A percentile compares a stretch with the other conserved stretches of the same genome.
Conservation (phyloP, 2,329 filamentous ascomycete genomes). For the Acrocalymma vagum region DNA sequence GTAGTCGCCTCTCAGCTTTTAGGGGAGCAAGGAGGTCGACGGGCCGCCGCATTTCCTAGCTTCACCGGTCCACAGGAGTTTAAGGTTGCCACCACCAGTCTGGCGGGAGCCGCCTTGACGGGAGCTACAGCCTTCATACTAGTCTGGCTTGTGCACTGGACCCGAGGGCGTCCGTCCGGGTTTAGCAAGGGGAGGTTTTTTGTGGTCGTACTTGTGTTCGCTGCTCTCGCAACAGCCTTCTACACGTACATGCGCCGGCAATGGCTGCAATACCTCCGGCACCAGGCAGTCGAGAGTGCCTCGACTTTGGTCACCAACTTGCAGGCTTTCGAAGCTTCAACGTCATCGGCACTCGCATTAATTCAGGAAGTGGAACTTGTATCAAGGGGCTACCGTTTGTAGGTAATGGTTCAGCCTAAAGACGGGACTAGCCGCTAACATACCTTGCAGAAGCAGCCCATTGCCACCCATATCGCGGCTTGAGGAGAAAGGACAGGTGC, state of each 20-base stretch:
- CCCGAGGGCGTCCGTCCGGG: constrained; percentile 61
- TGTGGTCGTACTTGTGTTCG: constrained; percentile 59
- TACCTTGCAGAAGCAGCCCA: constrained; percentile 75
- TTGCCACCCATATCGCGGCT: constrained; percentile 91
- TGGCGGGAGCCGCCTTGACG: constrained; percentile 72
- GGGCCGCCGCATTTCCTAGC: constrained; percentile 38
- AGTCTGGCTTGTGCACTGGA: constrained; percentile 77
- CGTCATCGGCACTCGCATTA: constrained; percentile 77
- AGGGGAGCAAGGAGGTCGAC: constrained; percentile 63
- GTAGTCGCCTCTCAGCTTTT: constrained; percentile 92
- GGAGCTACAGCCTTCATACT: constrained; percentile 68
- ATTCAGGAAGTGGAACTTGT: constrained; percentile 97
- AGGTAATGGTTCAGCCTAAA: constrained; percentile 44
- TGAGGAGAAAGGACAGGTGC: constrained; percentile 80
- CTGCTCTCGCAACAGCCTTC: constrained; percentile 63
- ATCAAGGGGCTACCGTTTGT: constrained; percentile 88
- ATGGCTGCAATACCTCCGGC: constrained; percentile 80
- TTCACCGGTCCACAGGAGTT: constrained; percentile 41
- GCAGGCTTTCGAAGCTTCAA: constrained; percentile 82
- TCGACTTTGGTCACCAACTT: constrained; percentile 75
- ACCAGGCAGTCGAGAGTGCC: constrained; percentile 75
- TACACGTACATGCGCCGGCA: constrained; percentile 80
- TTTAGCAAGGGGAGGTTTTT: constrained; percentile 64
- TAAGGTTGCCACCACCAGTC: constrained; percentile 60
- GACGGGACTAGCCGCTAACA: constrained; percentile 31